Conservation (phyloP, 2,329 filamentous ascomycete genomes). For the Fusarium graminum region DNA sequence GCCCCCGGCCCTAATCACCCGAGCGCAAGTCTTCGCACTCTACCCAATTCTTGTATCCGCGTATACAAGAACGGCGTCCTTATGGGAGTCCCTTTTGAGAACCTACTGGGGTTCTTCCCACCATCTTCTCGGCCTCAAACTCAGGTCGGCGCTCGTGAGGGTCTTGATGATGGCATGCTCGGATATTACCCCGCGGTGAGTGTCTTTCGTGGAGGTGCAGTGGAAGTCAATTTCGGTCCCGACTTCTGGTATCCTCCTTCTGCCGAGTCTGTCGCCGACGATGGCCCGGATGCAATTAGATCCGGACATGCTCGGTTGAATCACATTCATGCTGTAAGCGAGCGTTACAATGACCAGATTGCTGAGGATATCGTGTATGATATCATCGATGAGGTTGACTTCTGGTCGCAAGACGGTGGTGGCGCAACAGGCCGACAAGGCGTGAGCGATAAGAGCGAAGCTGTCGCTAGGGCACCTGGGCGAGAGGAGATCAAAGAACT, state of each 20-base stretch:
- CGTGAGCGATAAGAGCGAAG: conserved; percentile 60
- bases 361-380: conserved; percentile 95
- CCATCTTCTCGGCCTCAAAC: conserved; percentile 82
- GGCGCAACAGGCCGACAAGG: conserved; percentile 62
- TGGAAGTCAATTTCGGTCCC: conserved; percentile 93
- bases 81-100: conserved; percentile 88
- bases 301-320: conserved; percentile 43
- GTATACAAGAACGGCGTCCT: conserved; percentile 92
- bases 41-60: conserved; percentile 87
- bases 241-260: conserved; percentile 91
- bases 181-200: conserved; percentile 96
- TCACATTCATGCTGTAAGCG: conserved; percentile 73
- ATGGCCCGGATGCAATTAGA: conserved; percentile 63
- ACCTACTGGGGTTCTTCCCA: conserved; percentile 90
- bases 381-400: conserved; percentile 93
- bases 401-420: conserved; percentile 79
- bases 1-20: conserved; percentile 79
- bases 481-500: conserved; percentile 74
- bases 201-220: conserved; percentile 90
- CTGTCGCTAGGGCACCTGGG: conserved; percentile 59
- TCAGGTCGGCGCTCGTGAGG: conserved; percentile 82
- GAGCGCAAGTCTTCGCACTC: conserved; percentile 80
- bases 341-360: conserved; percentile 92
- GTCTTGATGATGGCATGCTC: conserved; percentile 92
- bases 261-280: conserved; percentile 61